Base-by-base conservation (phyloP, 1,284 basidiomycete species). In the Marasmius sp. region DNA sequence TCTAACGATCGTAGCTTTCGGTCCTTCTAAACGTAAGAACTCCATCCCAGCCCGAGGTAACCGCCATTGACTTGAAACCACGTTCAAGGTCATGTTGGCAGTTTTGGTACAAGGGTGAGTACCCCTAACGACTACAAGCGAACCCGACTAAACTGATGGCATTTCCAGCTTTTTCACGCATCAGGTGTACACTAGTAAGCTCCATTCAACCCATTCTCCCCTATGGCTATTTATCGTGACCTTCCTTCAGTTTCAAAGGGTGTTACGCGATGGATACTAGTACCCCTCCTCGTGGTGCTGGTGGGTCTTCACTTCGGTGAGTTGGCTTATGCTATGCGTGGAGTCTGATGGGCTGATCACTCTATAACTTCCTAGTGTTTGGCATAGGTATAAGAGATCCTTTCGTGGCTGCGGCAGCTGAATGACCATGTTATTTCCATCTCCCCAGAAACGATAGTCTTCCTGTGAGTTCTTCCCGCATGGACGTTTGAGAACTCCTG, bases 41-140 rank as follows among this genome's bases (percentile, higher is more conserved):
- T 33, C 3, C 4, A 3, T 22, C 54, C 12, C 36, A 63, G 14
- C n/a, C 20, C 38, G 22, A 20, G 20, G 9, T 33, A 57, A 20
- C 20, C 16, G 36, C 20, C 41, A 20, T 36, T 27, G 34, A 36
- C 16, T 53, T 8, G 62, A 27, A 5, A 6, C 7, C 12, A 41
- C 48, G 11, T 43, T n/a, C 0, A 45, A 75, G 72, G 61, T 74
- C 33, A 55, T 74, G 16, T 73, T 79, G 16, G 75, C 75, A 16
- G 73, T 75, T 18, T 62, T 76, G 10, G 77, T 76, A 0, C 77
- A 79, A 69, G 67, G 64, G 78, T 79, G 61, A n/a, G 69, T 51
- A 53, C 33, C 18, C 8, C 27, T 41, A 9, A 6, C n/a, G 49
- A 47, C 12, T 38, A 39, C 20, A n/a, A 14, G 5, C 43, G 2